These are phyloP conservation scores for Phytophthora hybrid DNA, from an alignment of 352 stramenopile species.

Conservation along the genomic window DNA sequence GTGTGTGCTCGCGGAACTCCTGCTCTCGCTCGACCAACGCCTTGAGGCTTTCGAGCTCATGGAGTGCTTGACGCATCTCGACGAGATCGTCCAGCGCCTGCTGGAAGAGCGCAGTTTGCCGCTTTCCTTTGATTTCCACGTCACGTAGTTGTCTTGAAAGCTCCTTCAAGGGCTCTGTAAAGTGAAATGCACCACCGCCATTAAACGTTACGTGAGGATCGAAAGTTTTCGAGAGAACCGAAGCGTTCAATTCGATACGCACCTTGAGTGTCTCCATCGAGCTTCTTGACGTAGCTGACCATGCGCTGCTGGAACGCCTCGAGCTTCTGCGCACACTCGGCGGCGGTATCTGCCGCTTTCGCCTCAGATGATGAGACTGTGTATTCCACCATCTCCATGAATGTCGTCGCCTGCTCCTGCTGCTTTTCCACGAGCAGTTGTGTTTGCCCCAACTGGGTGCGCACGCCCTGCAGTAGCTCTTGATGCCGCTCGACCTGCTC, in stretches of 20 bases:
- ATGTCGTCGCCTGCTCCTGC: constrained; percentile 53
- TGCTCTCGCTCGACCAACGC: constrained; percentile 39
- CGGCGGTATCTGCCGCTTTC: constrained; percentile 33
- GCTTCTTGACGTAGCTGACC: constrained; percentile 54
- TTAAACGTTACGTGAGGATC: not conserved
- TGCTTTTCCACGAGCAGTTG: constrained; percentile 58
- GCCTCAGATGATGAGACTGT: constrained; percentile 37
- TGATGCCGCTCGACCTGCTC: constrained; percentile 62
- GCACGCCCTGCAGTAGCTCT: constrained; percentile 49
- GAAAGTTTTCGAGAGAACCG: not conserved
- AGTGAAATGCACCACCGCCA: not conserved
- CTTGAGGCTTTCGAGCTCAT: constrained; percentile 49
- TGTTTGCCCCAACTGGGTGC: constrained; percentile 51
- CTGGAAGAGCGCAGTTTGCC: constrained; percentile 53
- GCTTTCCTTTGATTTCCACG: constrained; percentile 53
- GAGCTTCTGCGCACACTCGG: constrained; percentile 42
- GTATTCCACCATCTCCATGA: constrained; percentile 59
- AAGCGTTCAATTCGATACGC: not conserved
- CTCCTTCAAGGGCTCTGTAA: constrained; percentile 46
- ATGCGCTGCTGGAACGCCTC: constrained; percentile 61
- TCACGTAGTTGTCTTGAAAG: constrained; percentile 52
- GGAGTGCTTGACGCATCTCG: constrained; percentile 33
- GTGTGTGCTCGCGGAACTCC: constrained; percentile 35
- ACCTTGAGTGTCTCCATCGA: constrained; percentile 59
- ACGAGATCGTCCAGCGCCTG: constrained; percentile 46